phyloP scores from a whole-genome alignment of 257 asterid species.

The Avicennia marina region DNA sequence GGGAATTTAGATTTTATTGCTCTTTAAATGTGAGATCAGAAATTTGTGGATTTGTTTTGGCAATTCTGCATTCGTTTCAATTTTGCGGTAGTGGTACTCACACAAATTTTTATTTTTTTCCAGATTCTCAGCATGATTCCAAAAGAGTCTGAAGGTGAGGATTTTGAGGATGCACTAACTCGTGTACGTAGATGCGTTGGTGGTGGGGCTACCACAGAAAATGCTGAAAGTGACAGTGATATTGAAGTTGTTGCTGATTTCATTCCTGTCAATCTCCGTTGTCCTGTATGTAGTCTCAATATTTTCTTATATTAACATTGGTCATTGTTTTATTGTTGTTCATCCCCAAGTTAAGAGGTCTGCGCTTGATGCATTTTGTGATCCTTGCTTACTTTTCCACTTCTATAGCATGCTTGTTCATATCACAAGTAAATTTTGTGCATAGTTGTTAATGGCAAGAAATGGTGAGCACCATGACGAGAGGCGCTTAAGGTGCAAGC shows the following conservation, averaged over 20 bases:
- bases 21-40: constrained; percentile 13
- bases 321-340: no score
- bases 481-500: no score
- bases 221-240: constrained; percentile 98
- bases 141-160: constrained; percentile 82
- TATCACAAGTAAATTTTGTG: no score
- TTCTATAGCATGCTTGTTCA: no score
- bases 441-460: no score
- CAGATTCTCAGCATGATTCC: constrained; percentile 86
- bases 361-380: no score
- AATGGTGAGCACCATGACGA: no score
- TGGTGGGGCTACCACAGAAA: constrained; percentile 82
- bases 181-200: constrained; percentile 79
- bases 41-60: constrained; percentile 12
- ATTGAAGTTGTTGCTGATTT: constrained; percentile 97
- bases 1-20: constrained; percentile 16
- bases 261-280: constrained; percentile 92
- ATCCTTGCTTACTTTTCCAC: no score
- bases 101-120: not conserved
- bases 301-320: no score
- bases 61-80: constrained; percentile 17
- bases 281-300: constrained; percentile 95
- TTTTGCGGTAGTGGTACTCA: constrained; percentile 9
- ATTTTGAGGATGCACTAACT: constrained; percentile 85
- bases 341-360: no score